Evolutionary conservation across 2,329 filamentous ascomycete species (phyloP), one percentile per base, ranked within the genome.

Genomic region (Monosporascus sp.): DNA sequence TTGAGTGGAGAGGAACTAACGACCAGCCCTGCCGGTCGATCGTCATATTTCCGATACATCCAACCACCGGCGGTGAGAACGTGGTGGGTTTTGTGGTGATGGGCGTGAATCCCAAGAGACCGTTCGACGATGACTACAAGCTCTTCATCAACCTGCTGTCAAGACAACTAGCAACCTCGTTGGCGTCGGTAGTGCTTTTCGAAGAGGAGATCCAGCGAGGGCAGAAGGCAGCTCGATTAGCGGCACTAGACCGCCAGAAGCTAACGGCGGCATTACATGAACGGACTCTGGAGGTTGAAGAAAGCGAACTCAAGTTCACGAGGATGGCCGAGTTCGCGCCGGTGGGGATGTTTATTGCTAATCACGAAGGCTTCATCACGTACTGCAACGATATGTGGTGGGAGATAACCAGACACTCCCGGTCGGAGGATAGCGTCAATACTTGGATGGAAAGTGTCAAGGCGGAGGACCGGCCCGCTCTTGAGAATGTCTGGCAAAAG

Each of bases 291-390:
- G 81, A 86, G 62, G 81, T 82, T 0, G 76, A 80, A 43, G 83
- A 86, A 62, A 84, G 84, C 65, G 90, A 94, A 67, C 86, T 87
- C 34, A 86, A 87, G 54, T 94, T 94, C 66, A 90, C 88, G 1
- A 80, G 88, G 45, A 91, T 94, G 87, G 88, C 90, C 2, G 89
- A 92, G 64, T 90, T 91, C 58, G 87, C 88, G 0, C 90, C 90
- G 0, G 89, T 92, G 1, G 90, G 90, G 27, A 87, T 95, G 73
- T 93, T 93, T 67, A 92, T 94, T 60, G 87, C 88, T n/a, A 82
- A 91, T 64, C 78, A 82, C 0, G 69, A 76, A 41, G 90, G 90
- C 3, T 75, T 80, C 24, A 88, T 94, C 61, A 88, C 81, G 9
- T 94, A 90, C 66, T 89, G 86, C 66, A 95, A 95, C 66, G 87